A percentile compares a stretch with the other conserved stretches of the same genome.
Conservation (phyloP, 1,139 yeast species). For the Debaryomycetaceae sp. region DNA sequence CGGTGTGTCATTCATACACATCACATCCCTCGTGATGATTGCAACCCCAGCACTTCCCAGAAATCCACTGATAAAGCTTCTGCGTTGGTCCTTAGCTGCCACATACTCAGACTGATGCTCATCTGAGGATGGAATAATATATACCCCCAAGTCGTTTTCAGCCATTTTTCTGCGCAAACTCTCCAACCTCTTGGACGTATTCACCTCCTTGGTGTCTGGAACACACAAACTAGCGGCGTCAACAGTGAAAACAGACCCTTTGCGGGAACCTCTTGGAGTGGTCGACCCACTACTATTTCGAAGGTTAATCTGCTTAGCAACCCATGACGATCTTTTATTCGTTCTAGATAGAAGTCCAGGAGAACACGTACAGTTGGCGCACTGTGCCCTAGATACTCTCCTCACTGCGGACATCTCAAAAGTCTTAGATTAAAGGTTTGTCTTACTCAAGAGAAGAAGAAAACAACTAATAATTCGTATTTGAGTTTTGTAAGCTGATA, state of each 20-base stretch:
- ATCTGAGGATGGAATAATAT: conserved; percentile 58
- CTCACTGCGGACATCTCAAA: conserved; percentile 12
- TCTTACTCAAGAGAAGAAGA: neutral
- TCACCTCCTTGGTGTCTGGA: conserved; percentile 47
- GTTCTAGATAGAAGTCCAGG: conserved; percentile 74
- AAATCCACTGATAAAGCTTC: conserved; percentile 84
- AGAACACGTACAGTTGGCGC: conserved; percentile 77
- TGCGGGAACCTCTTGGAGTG: conserved; percentile 33
- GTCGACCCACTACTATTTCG: conserved; percentile 24
- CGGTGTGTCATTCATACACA: conserved; percentile 54
- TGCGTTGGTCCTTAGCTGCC: conserved; percentile 72
- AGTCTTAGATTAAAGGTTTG: neutral
- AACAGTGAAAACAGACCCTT: conserved; percentile 48
- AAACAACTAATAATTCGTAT: neutral
- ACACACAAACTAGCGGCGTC: conserved; percentile 45
- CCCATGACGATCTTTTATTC: conserved; percentile 50
- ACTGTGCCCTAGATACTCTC: conserved; percentile 44
- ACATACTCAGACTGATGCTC: conserved; percentile 88
- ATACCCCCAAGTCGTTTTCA: conserved; percentile 42
- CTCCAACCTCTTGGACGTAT: conserved; percentile 58
- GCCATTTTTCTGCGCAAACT: conserved; percentile 59
- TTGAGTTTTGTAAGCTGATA: neutral
- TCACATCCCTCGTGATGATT: conserved; percentile 68
- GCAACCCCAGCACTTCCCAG: conserved; percentile 97
- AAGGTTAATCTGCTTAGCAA: conserved; percentile 48